Evolutionary conservation across 2,329 filamentous ascomycete genomes (phyloP).

Genomic region (Xylariaceae sp.): DNA sequence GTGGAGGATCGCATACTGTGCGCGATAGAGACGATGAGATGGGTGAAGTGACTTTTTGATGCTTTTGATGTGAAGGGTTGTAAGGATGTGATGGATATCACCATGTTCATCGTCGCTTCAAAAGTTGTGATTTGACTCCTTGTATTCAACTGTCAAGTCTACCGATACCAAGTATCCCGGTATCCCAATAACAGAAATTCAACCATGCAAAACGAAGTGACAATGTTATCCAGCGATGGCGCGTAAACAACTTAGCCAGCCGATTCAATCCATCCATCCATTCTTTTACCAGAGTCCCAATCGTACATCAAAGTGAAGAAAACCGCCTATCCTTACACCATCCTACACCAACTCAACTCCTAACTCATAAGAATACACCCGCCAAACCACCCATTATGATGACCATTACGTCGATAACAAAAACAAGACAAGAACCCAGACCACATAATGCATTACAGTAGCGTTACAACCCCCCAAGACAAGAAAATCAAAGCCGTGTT

Average conservation of each 20-base stretch:
- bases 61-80: no score
- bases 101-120: background rate
- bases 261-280: background rate
- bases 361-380: background rate
- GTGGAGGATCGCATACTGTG: no score
- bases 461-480: background rate
- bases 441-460: background rate
- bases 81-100: no score
- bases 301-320: background rate
- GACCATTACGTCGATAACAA: background rate
- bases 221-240: background rate
- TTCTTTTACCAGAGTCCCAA: background rate
- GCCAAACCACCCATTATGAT: background rate
- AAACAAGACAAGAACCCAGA: background rate
- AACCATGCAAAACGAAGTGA: background rate
- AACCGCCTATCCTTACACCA: background rate
- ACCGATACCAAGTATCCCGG: background rate
- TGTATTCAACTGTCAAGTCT: background rate
- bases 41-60: no score
- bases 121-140: background rate
- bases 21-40: no score
- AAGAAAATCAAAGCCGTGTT: no score
- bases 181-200: background rate
- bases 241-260: background rate
- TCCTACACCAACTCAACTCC: background rate